Base-by-base conservation (phyloP, 352 stramenopile genomes). In the Globisporangium mamillatum region DNA sequence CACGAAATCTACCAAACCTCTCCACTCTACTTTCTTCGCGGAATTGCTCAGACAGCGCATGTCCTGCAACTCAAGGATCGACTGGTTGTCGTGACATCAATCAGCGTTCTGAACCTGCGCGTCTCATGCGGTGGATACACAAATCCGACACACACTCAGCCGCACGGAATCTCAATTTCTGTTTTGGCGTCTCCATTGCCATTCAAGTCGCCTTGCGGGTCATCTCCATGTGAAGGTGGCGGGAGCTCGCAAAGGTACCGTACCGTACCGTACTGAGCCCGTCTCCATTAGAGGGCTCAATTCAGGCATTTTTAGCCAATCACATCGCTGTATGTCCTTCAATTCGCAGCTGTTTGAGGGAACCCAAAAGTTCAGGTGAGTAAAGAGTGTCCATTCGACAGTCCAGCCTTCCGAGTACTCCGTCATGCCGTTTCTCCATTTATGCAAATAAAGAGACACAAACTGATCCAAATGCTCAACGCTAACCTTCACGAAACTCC, bases 341-440 rank as follows among this genome's bases (percentile, higher is more conserved):
- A 50, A 22, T 52, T 50, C 10, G 57, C 57, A 63, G 57, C 57
- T 63, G n/a, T 32, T 50, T 52, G 20, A 16, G n/a, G 9, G n/a
- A n/a, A 8, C 16, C 27, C 27, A 64, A 64, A 64, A 64, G 59
- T 56, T 64, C 59, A 64, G 59, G 25, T 44, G 59, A 1, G 41
- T 27, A 64, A 64, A 64, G 24, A 64, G 27, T 7, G 59, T 29
- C 41, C 59, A 64, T 55, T 60, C 55, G 55, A 60, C 55, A 60
- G 55, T 46, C 27, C 0, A 27, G 27, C 44, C 44, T 52, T 22
- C 7, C 44, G 1, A 52, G 27, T 41, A 18, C 29, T 48, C 10
- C 32, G 18, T 3, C n/a, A 62, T 12, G 32, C 41, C 18, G 18
- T 38, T 44, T 48, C 9, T 14, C 25, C 18, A 8, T 3, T 56